These are phyloP conservation scores for Byssoonygena ceratinophila DNA, from an alignment of 2,329 filamentous ascomycete genomes.

Conservation along the genomic window DNA sequence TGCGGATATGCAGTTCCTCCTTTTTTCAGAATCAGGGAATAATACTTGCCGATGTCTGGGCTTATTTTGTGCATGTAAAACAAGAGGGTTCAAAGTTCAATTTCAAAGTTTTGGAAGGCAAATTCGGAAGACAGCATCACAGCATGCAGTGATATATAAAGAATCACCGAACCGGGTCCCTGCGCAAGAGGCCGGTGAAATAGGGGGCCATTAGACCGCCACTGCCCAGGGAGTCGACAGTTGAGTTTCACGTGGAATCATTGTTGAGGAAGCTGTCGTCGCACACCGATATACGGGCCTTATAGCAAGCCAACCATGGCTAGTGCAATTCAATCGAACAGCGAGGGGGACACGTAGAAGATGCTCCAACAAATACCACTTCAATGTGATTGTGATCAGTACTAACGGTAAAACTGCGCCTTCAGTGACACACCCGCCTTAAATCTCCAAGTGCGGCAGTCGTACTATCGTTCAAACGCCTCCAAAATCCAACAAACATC, in stretches of 20 bases:
- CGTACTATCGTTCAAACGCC: conserved; percentile 68
- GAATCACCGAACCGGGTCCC: conserved; percentile 38
- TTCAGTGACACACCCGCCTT: conserved; percentile 46
- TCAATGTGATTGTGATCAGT: conserved; percentile 60
- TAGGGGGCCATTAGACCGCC: conserved; percentile 38
- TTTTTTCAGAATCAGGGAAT: too few relatives aligned
- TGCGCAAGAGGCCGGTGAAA: conserved; percentile 40
- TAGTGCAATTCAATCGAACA: conserved; percentile 50
- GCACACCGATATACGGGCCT: conserved; percentile 68
- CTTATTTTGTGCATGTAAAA: too few relatives aligned
- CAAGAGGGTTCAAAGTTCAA: neutral
- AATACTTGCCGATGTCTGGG: too few relatives aligned
- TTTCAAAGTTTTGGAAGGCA: conserved; percentile 40
- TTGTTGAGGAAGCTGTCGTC: conserved; percentile 23
- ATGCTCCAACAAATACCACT: conserved; percentile 53
- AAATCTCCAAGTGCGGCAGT: conserved; percentile 39
- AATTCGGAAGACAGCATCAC: conserved; percentile 45
- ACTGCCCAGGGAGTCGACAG: conserved; percentile 33
- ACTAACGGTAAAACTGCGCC: conserved; percentile 58
- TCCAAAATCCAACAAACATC: conserved; percentile 55
- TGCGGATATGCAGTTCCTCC: too few relatives aligned
- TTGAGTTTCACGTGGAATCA: conserved; percentile 31
- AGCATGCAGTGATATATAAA: conserved; percentile 44
- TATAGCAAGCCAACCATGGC: conserved; percentile 61
- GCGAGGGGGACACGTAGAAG: conserved; percentile 59